Conservation (phyloP, 176 grass and related monocot genomes). For the Bothriochloa decipiens region DNA sequence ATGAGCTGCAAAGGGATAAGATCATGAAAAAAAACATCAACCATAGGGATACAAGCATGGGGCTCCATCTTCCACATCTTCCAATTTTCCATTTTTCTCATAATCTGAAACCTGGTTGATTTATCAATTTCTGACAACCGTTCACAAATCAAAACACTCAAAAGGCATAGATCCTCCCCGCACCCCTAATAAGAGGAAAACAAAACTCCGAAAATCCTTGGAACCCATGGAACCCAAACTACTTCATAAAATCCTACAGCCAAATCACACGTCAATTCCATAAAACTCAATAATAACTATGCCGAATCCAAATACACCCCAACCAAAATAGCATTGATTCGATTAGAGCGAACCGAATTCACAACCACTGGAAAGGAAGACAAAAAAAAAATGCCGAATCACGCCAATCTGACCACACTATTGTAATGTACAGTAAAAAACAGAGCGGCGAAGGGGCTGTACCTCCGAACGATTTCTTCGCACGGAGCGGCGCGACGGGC, state of each 20-base stretch:
- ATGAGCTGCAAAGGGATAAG: slow-evolving; percentile 46
- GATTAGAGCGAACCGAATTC: not conserved
- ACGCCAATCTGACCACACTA: slow-evolving; percentile 19
- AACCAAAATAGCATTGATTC: not conserved
- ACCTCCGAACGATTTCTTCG: slow-evolving; percentile 61
- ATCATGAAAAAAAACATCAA: slow-evolving; percentile 36
- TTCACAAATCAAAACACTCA: not conserved
- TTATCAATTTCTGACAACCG: not conserved
- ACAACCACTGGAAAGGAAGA: not conserved
- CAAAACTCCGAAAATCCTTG: not conserved
- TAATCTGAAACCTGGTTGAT: not conserved
- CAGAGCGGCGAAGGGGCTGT: not conserved
- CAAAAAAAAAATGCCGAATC: not conserved
- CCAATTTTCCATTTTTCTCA: not conserved
- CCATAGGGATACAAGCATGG: slow-evolving; percentile 11
- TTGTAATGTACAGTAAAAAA: not conserved
- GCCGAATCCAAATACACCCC: not conserved
- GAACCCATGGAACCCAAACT: not conserved
- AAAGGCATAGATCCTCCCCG: not conserved
- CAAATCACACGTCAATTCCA: slow-evolving; percentile 11
- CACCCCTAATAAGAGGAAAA: not conserved
- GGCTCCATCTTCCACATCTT: not conserved
- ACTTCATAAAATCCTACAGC: not conserved
- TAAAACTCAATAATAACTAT: not conserved
- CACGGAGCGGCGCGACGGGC: slow-evolving; percentile 41